Conservation (phyloP, 257 asterid species). For the Salvia hispanica region DNA sequence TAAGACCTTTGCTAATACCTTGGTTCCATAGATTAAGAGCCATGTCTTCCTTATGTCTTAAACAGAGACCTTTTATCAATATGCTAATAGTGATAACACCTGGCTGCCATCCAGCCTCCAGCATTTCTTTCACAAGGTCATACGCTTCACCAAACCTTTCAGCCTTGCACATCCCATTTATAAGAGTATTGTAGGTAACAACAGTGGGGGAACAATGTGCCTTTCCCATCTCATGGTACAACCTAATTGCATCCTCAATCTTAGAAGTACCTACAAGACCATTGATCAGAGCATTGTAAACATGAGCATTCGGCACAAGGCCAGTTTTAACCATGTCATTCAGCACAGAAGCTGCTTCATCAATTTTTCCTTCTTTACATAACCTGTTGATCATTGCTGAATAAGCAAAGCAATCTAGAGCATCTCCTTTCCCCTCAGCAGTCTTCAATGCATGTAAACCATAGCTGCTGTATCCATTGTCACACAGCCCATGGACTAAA, state of each 20-base stretch:
- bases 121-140: slow-evolving; percentile 73
- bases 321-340: slow-evolving; percentile 56
- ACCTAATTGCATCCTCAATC: slow-evolving; percentile 55
- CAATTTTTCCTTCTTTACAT: slow-evolving; percentile 63
- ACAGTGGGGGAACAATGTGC: slow-evolving; percentile 54
- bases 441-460: slow-evolving; percentile 56
- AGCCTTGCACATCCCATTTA: slow-evolving; percentile 77
- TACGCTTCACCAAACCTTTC: slow-evolving; percentile 66
- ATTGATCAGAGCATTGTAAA: slow-evolving; percentile 68
- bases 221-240: slow-evolving; percentile 57
- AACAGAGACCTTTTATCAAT: slow-evolving; percentile 80
- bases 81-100: slow-evolving; percentile 72
- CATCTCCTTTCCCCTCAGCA: slow-evolving; percentile 51
- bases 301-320: slow-evolving; percentile 60
- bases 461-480: slow-evolving; percentile 61
- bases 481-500: slow-evolving; percentile 75
- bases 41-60: slow-evolving; percentile 54
- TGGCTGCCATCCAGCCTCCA: slow-evolving; percentile 66
- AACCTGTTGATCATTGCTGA: slow-evolving; percentile 71
- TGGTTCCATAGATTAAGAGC: slow-evolving; percentile 74
- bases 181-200: slow-evolving; percentile 73
- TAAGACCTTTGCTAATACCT: slow-evolving; percentile 50
- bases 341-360: slow-evolving; percentile 66
- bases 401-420: slow-evolving; percentile 65
- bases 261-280: slow-evolving; percentile 68